Base-by-base conservation (phyloP, 306 rosid genomes). In the Cucurbita maxima region DNA sequence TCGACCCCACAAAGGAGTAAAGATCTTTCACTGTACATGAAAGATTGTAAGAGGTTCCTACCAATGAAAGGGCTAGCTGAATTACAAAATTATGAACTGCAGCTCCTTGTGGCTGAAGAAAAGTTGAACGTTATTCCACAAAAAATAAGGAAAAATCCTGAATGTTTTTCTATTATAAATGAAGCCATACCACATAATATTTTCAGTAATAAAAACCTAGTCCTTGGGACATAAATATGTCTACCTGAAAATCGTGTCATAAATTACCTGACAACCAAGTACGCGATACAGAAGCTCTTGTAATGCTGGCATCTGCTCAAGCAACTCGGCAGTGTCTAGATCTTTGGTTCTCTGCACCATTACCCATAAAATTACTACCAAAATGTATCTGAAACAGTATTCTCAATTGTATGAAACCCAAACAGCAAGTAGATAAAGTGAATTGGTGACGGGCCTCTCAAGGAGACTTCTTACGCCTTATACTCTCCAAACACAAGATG, bases 281-380 rank as follows among this genome's bases (percentile, higher is more conserved):
- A 89, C 96, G 56, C 99, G 92, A 75, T 79, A 85, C 54, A 91
- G 97, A 77, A 95, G 96, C 86, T 91, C 89, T 72, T 95, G 99
- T 74, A 95, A 83, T 34, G 96, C 90, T 75, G 99, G 96, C 86
- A 95, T 84, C 80, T 91, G 99, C 84, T 88, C 96, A 73, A 95
- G 92, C 87, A 95, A 76, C 76, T 91, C 97, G 5, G 76, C 81
- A 77, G 99, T 91, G 57, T 88, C 97, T 85, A 91, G 79, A 81
- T 95, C 99, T 79, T 91, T 95, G 82, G 97, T 95, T 76, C 97
- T 95, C 99, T 95, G 96, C 70, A 52, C 78, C 82, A 88, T 80
- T 77, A 80, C 74, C 80, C 54, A 66, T 73, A 66, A 60, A 76
- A 63, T 53, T 66, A 77, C 64, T 10, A 59, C 70, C 38, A 16